These are phyloP conservation scores for Eutrema heterophyllum DNA, from an alignment of 345 rosid genomes.

Conservation along the genomic window DNA sequence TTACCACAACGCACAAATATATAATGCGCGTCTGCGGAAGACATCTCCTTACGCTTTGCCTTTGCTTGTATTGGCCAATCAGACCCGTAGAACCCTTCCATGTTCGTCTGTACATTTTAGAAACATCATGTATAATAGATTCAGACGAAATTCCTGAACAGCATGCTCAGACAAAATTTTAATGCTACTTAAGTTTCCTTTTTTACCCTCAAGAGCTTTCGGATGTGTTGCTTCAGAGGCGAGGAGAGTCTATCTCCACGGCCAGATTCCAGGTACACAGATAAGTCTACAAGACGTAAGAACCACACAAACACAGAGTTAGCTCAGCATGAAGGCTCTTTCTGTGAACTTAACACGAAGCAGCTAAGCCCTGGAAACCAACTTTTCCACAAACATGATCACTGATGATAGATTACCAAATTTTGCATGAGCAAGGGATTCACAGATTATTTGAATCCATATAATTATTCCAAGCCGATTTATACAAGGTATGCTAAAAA, in stretches of 20 bases:
- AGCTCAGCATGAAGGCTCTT: neutral
- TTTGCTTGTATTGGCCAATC: constrained; percentile 79
- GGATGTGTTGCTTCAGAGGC: constrained; percentile 47
- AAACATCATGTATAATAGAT: neutral
- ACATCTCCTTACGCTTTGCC: constrained; percentile 77
- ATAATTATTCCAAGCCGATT: too few relatives aligned
- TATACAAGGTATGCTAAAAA: too few relatives aligned
- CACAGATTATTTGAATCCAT: too few relatives aligned
- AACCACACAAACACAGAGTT: neutral
- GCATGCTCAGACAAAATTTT: neutral
- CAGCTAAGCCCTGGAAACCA: neutral
- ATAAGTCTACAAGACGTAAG: constrained; percentile 43
- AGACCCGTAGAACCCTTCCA: constrained; percentile 65
- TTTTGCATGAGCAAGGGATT: too few relatives aligned
- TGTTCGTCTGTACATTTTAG: constrained; percentile 46
- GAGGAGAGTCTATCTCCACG: constrained; percentile 65
- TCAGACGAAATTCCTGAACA: neutral
- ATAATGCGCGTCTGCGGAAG: constrained; percentile 66
- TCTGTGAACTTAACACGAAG: neutral
- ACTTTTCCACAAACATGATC: neutral
- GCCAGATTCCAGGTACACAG: constrained; percentile 54
- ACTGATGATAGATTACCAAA: neutral
- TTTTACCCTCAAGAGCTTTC: constrained; percentile 56
- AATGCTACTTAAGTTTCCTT: neutral
- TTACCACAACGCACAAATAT: constrained; percentile 42